Conservation (phyloP, 371 early-diverging fungal genomes). For the Synchytrium microbalum region DNA sequence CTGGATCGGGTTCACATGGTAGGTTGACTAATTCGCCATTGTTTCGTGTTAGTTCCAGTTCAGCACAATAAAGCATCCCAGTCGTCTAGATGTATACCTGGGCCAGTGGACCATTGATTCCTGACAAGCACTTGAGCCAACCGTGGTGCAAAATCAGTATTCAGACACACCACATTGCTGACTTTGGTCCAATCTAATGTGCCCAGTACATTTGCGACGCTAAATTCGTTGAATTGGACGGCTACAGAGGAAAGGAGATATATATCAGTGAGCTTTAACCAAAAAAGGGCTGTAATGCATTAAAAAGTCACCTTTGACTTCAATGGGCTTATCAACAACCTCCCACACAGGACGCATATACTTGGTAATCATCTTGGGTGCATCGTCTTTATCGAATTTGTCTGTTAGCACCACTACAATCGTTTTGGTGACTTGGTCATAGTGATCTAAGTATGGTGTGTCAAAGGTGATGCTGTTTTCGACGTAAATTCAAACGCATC, state of each 20-base stretch:
- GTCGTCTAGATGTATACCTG: constrained; percentile 14
- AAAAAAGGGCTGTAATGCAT: constrained; percentile 3
- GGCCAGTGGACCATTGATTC: constrained; percentile 24
- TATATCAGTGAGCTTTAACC: not conserved
- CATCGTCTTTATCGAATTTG: constrained; percentile 33
- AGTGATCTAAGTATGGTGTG: not conserved
- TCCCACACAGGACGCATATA: constrained; percentile 38
- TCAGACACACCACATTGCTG: constrained; percentile 32
- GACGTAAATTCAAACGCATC: not conserved
- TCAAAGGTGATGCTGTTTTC: not conserved
- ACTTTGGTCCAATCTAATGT: constrained; percentile 23
- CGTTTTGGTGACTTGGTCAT: not conserved
- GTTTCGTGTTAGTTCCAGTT: not conserved
- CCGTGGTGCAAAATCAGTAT: constrained; percentile 29
- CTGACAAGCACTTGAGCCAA: constrained; percentile 37
- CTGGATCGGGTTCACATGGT: constrained; percentile 32
- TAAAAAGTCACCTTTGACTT: constrained; percentile 28
- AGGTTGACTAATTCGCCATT: constrained; percentile 18
- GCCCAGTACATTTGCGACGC: constrained; percentile 31
- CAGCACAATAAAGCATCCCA: not conserved
- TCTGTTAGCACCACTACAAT: constrained; percentile 30
- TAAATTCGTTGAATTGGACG: constrained; percentile 41
- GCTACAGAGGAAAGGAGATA: constrained; percentile 10
- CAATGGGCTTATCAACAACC: constrained; percentile 17
- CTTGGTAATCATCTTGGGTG: constrained; percentile 32